Evolutionary conservation across 2,329 filamentous ascomycete species (phyloP), one percentile per base, ranked within the genome.

Genomic region (Cladorrhinum sp.): DNA sequence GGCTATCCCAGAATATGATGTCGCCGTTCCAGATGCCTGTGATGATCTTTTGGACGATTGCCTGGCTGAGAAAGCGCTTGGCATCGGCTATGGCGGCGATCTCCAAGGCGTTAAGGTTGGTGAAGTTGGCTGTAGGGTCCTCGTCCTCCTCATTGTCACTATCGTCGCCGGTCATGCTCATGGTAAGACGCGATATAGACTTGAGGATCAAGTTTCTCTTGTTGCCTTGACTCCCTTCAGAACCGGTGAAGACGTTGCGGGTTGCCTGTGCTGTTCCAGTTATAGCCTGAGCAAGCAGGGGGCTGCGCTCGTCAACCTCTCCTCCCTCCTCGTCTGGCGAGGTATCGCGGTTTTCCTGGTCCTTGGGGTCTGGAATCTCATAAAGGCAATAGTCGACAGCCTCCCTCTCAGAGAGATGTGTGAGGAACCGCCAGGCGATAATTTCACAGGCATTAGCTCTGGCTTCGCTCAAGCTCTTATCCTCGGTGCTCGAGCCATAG

Each of bases 21-120:
- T 93, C 88, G 50, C 92, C 92, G 64, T 87, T 86, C 91, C 92
- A 96, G 57, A 96, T 90, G 53, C 89, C 89, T 50, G 89, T 88
- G 63, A 96, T 85, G 65, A 96, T 89, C 68, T 89, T 90, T 71
- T 96, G 92, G 10, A 96, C 89, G 2, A 90, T 84, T 62, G 83
- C 82, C 72, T 96, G 91, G 69, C 88, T 88, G 36, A 96, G 81
- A 67, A 96, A 96, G 50, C 89, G 89, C 76, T 96, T 96, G 27
- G 91, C 90, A 61, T 90, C 83, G 12, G 88, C 88, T 20, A 96
- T 86, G 50, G 89, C 87, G 24, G 91, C 92, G 68, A 96, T 93
- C 71, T 96, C 92, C 16, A 98, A 80, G 1, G 91, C 92, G 72
- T 95, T 96, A 52, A 96, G 80, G 18, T 88, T 87, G 36, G 86